Percentiles rank a stretch among this genome's conserved stretches.
phyloP scores from a whole-genome alignment of 192 early-diverging fungal genomes.

The Coemansia sp. region DNA sequence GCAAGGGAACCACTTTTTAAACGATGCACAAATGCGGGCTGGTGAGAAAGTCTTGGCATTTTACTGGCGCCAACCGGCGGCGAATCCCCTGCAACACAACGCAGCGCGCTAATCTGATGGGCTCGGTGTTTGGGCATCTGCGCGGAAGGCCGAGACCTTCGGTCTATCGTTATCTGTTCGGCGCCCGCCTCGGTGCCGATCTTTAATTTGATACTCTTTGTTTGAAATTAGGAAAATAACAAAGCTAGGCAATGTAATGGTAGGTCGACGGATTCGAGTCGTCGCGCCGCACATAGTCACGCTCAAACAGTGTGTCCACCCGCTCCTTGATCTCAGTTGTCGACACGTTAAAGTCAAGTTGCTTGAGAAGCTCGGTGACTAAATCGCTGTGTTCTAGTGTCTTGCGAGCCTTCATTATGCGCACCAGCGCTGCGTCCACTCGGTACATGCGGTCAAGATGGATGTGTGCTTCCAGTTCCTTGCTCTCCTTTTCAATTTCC shows the following conservation, averaged over 20 bases:
- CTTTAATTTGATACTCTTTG: no score
- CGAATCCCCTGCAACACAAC: no score
- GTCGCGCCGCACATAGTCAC: constrained; percentile 91
- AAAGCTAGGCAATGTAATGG: constrained; percentile 69
- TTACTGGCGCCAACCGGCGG: no score
- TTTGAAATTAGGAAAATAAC: no score
- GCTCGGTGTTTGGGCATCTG: neutral
- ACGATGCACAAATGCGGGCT: no score
- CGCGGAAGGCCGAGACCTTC: constrained; percentile 1
- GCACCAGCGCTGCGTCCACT: constrained; percentile 96
- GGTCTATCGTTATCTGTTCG: constrained; percentile 6
- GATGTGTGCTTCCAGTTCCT: constrained; percentile 89
- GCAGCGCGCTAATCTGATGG: neutral
- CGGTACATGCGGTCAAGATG: constrained; percentile 90
- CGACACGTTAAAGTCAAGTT: constrained; percentile 84
- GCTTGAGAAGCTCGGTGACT: constrained; percentile 81
- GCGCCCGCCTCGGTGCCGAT: neutral
- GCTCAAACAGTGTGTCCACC: constrained; percentile 91
- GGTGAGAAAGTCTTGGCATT: no score
- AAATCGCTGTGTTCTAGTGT: constrained; percentile 77
- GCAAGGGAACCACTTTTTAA: constrained; percentile 1
- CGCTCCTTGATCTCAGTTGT: constrained; percentile 92
- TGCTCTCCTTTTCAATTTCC: constrained; percentile 86
- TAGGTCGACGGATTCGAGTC: constrained; percentile 80
- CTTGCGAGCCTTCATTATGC: constrained; percentile 96